A percentile compares a stretch with the other conserved stretches of the same genome.
These are phyloP conservation scores for Thyridium curvatum DNA, from an alignment of 2,329 filamentous ascomycete species.

Conservation along the genomic window DNA sequence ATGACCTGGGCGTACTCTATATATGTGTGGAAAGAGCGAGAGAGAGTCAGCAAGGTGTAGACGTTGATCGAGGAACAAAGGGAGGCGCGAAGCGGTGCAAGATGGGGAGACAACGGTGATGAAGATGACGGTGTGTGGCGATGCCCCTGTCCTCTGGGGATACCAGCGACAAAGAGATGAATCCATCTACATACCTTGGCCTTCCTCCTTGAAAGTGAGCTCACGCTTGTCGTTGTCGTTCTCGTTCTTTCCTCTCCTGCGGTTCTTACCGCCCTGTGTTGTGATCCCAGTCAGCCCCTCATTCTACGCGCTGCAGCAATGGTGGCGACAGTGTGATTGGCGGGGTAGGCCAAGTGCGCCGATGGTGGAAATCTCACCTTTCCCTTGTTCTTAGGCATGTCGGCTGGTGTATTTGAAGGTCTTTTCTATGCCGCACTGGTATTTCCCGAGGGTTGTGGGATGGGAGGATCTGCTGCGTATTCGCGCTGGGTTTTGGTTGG, in stretches of 20 bases:
- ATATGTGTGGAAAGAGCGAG: too few relatives aligned
- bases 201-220: conserved; percentile 97
- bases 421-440: too few relatives aligned
- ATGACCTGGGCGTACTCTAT: conserved; percentile 64
- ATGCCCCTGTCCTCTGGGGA: too few relatives aligned
- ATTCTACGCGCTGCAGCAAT: background rate
- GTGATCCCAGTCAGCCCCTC: conserved; percentile 2
- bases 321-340: too few relatives aligned
- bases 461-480: too few relatives aligned
- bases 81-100: too few relatives aligned
- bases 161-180: too few relatives aligned
- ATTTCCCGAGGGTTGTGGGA: too few relatives aligned
- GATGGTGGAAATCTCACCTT: conserved; percentile 52
- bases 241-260: conserved; percentile 97
- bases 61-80: too few relatives aligned
- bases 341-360: conserved; percentile 3
- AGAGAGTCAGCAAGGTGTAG: too few relatives aligned
- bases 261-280: conserved; percentile 88
- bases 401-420: conserved; percentile 17
- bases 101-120: too few relatives aligned
- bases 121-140: conserved; percentile 1
- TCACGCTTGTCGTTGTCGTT: conserved; percentile 99
- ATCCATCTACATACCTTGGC: conserved; percentile 60
- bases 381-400: conserved; percentile 99
- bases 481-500: too few relatives aligned